phyloP scores from a whole-genome alignment of 371 early-diverging fungal genomes.

The Rhizomucor pusillus region DNA sequence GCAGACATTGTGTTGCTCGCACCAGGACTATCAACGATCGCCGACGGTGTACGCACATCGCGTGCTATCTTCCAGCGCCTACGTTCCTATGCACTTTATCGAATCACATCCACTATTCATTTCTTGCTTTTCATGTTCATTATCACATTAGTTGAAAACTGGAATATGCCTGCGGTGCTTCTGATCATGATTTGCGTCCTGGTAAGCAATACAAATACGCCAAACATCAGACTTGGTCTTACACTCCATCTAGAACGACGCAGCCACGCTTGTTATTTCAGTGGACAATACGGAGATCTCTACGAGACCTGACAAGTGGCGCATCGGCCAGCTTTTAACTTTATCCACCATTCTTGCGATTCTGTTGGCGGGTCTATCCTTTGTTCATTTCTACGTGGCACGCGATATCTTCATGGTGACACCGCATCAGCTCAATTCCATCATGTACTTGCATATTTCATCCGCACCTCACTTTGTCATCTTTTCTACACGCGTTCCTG shows the following conservation, averaged over 20 bases:
- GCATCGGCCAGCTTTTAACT: conserved; percentile 84
- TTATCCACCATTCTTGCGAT: conserved; percentile 75
- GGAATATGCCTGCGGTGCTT: conserved; percentile 79
- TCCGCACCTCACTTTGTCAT: conserved; percentile 91
- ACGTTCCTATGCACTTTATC: conserved; percentile 89
- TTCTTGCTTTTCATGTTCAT: conserved; percentile 92
- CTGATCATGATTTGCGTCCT: conserved; percentile 84
- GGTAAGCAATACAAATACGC: conserved; percentile 20
- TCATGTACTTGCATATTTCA: conserved; percentile 91
- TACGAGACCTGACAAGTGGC: conserved; percentile 87
- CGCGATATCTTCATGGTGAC: conserved; percentile 59
- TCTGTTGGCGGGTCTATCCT: conserved; percentile 73
- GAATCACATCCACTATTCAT: conserved; percentile 92
- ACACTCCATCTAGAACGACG: conserved; percentile 63
- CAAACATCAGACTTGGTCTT: conserved; percentile 2
- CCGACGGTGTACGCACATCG: conserved; percentile 80
- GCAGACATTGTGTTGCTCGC: conserved; percentile 92
- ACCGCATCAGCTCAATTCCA: conserved; percentile 59
- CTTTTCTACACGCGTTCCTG: conserved; percentile 84
- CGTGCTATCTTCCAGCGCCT: conserved; percentile 94
- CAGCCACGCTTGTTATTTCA: conserved; percentile 89
- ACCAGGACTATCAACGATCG: conserved; percentile 86
- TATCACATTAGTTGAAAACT: conserved; percentile 74
- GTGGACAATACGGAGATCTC: conserved; percentile 91
- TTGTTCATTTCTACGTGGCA: conserved; percentile 80